Evolutionary conservation across 345 rosid species (phyloP).

Genomic region (Eutrema japonicum): DNA sequence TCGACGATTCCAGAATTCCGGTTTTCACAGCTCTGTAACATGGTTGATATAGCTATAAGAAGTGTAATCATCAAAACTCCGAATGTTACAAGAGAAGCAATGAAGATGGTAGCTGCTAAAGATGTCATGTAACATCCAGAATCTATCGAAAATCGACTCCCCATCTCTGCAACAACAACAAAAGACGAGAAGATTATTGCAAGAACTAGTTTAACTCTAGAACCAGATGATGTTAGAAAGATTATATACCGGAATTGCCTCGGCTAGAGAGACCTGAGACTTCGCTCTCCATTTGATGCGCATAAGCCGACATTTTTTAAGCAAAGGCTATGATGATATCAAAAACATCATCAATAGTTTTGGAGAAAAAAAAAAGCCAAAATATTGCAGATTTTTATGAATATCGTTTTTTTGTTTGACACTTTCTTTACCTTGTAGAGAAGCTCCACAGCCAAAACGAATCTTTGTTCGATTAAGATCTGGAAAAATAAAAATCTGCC

Average conservation of each 20-base stretch:
- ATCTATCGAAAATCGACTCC: slow-evolving; percentile 61
- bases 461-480: slow-evolving; percentile 31
- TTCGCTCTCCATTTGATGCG: slow-evolving; percentile 76
- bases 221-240: slow-evolving; percentile 20
- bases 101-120: slow-evolving; percentile 69
- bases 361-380: neutral
- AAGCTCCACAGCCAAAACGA: slow-evolving; percentile 8
- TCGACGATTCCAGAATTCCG: slow-evolving; percentile 55
- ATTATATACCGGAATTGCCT: slow-evolving; percentile 66
- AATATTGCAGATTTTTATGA: neutral
- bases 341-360: slow-evolving; percentile 4
- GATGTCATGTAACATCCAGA: slow-evolving; percentile 84
- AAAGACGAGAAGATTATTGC: neutral
- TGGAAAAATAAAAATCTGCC: slow-evolving; percentile 1
- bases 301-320: slow-evolving; percentile 63
- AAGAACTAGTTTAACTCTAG: slow-evolving; percentile 8
- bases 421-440: slow-evolving; percentile 5
- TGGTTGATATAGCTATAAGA: slow-evolving; percentile 63
- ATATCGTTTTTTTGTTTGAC: neutral
- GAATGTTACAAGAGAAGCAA: slow-evolving; percentile 59
- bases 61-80: slow-evolving; percentile 67
- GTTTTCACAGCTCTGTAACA: slow-evolving; percentile 74
- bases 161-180: slow-evolving; percentile 51
- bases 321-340: neutral
- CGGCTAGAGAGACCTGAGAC: slow-evolving; percentile 70